phyloP scores from a whole-genome alignment of 768 basidiomycete genomes.

The Tremella mesenterica region DNA sequence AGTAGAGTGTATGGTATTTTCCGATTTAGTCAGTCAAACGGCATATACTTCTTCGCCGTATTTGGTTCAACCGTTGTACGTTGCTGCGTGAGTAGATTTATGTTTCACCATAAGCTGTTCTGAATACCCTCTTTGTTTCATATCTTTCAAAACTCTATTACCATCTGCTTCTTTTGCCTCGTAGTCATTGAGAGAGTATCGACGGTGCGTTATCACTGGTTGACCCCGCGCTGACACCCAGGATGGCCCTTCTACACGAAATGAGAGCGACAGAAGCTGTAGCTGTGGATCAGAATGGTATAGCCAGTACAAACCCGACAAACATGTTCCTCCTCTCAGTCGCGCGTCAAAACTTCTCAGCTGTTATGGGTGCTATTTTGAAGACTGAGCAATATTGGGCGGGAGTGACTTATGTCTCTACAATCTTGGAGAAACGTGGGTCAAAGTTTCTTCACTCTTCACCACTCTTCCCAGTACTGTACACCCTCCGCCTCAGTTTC shows the following conservation, averaged over 20 bases:
- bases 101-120: neutral
- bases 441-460: no score
- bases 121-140: no score
- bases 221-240: constrained; percentile 3
- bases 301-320: constrained; percentile 12
- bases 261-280: constrained; percentile 15
- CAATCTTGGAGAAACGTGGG: constrained; percentile 31
- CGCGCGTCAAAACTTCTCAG: constrained; percentile 31
- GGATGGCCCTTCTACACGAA: constrained; percentile 37
- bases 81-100: constrained; percentile 27
- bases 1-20: constrained; percentile 42
- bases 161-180: no score
- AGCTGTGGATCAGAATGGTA: neutral
- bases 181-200: neutral
- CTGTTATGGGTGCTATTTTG: constrained; percentile 24
- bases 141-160: no score
- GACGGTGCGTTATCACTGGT: neutral
- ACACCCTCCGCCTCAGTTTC: no score
- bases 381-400: constrained; percentile 36
- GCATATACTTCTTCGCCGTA: constrained; percentile 20
- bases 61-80: constrained; percentile 33
- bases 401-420: constrained; percentile 25
- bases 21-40: constrained; percentile 27
- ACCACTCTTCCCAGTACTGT: no score
- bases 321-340: constrained; percentile 31